These are phyloP conservation scores for Mortierella sp. DNA, from an alignment of 371 early-diverging fungal species.

Conservation along the genomic window DNA sequence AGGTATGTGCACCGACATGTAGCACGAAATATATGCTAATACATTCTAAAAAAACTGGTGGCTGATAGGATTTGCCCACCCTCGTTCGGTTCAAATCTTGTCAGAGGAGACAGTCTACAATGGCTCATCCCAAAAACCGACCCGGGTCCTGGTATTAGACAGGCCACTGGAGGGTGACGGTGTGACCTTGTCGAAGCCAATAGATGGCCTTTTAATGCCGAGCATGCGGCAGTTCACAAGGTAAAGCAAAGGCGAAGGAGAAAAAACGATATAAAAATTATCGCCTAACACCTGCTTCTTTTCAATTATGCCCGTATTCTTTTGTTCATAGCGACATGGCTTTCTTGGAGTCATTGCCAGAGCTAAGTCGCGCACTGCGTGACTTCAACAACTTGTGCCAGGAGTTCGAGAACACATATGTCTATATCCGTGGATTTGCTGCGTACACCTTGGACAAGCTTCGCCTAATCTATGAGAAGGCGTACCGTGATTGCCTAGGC, in stretches of 20 bases:
- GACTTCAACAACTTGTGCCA: constrained; percentile 59
- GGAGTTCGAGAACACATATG: constrained; percentile 71
- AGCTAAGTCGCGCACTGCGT: constrained; percentile 61
- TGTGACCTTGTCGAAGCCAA: constrained; percentile 24
- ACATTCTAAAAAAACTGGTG: no score
- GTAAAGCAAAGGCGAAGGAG: constrained; percentile 37
- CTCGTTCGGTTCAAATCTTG: constrained; percentile 63
- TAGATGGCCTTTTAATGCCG: constrained; percentile 56
- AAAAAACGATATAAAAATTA: no score
- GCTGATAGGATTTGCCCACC: constrained; percentile 63
- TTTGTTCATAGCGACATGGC: constrained; percentile 61
- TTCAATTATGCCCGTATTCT: no score
- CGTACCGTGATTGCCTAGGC: constrained; percentile 52
- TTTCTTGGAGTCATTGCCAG: constrained; percentile 67
- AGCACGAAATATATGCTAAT: no score
- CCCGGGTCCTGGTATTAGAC: constrained; percentile 62
- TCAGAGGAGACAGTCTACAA: constrained; percentile 66
- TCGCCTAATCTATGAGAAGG: constrained; percentile 67
- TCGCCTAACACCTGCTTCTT: no score
- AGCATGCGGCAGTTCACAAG: constrained; percentile 60
- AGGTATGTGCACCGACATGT: no score
- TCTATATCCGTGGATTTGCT: constrained; percentile 72
- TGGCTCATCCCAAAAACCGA: constrained; percentile 56
- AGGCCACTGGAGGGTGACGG: constrained; percentile 67
- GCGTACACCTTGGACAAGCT: constrained; percentile 66